Conservation (phyloP, 176 grass and related monocot genomes). For the Lolium multiflorum region DNA sequence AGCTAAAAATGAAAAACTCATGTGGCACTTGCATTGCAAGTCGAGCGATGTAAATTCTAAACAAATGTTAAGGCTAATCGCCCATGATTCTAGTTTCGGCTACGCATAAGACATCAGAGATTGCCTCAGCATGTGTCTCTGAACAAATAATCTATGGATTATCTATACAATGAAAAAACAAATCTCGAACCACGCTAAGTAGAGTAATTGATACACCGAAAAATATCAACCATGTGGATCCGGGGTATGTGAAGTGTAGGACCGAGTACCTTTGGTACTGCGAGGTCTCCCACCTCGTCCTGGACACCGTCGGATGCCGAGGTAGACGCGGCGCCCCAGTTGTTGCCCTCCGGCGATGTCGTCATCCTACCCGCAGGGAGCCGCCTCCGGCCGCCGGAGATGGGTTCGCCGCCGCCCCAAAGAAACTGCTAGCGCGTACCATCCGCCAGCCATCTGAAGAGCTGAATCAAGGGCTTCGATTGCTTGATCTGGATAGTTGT, state of each 20-base stretch:
- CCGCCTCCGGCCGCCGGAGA: constrained; percentile 1
- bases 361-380: neutral
- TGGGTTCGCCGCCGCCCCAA: neutral
- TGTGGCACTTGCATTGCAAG: neutral
- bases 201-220: no score
- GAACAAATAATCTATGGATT: no score
- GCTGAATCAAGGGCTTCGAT: neutral
- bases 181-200: no score
- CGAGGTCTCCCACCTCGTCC: neutral
- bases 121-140: neutral
- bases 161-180: neutral
- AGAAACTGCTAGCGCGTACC: constrained; percentile 15
- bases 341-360: neutral
- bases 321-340: neutral
- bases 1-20: neutral
- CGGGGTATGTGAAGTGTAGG: neutral
- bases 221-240: neutral
- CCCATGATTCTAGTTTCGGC: neutral
- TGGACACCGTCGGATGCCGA: neutral
- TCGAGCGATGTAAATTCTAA: neutral
- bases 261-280: neutral
- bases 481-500: neutral
- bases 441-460: neutral
- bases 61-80: neutral
- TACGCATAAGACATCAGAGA: neutral